Evolutionary conservation across 495 filamentous ascomycete genomes (phyloP).

Genomic region (Aspergillus kassunensis): DNA sequence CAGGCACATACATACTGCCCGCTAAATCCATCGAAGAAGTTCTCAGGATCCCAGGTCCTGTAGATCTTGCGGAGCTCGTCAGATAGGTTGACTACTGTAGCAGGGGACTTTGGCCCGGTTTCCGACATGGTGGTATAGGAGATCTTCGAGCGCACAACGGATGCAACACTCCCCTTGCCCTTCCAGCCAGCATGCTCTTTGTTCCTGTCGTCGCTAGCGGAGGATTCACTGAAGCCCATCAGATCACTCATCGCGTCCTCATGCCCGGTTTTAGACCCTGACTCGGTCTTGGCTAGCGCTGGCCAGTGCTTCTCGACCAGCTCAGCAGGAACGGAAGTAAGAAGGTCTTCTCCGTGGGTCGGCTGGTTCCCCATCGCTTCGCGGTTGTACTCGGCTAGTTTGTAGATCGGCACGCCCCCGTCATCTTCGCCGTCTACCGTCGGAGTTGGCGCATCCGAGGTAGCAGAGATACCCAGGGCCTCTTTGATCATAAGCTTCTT

Average conservation of each 20-base stretch:
- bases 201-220: neutral
- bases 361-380: conserved; percentile 21
- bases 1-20: conserved; percentile 26
- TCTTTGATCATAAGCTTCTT: conserved; percentile 35
- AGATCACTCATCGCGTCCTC: conserved; percentile 8
- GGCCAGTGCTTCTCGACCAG: conserved; percentile 20
- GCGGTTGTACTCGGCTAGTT: neutral
- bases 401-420: neutral
- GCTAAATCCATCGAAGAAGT: conserved; percentile 20
- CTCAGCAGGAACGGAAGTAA: neutral
- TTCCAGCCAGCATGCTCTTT: conserved; percentile 1
- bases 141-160: neutral
- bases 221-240: conserved; percentile 7
- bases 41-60: conserved; percentile 21
- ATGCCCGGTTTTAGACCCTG: neutral
- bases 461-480: conserved; percentile 10
- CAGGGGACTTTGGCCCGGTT: no score
- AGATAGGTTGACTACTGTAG: conserved; percentile 7
- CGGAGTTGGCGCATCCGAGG: conserved; percentile 13
- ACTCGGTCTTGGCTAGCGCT: neutral
- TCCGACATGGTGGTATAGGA: no score
- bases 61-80: conserved; percentile 14
- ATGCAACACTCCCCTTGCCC: neutral
- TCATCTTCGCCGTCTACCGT: neutral
- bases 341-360: neutral